Evolutionary conservation across 768 basidiomycete species (phyloP), one percentile per base, ranked within the genome.

Genomic region (Agrocybe pediades): DNA sequence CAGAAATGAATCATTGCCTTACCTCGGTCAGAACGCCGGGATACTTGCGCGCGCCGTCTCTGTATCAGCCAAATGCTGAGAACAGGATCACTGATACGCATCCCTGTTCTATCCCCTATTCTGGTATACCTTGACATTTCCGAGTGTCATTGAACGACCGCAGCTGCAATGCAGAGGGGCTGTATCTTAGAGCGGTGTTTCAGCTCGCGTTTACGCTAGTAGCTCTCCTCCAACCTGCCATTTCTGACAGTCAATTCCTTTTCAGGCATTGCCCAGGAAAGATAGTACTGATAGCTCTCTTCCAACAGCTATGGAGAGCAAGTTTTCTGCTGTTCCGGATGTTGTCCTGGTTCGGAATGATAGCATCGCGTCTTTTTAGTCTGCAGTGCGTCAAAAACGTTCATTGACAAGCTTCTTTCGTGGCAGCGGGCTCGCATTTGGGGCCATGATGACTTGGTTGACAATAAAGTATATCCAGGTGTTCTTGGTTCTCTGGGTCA

Each of bases 311-410:
- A 79, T 52, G 80, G 80, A n/a, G 67, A 65, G 69, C 67, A 0
- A 86, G 86, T 0, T 84, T 87, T 58, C 58, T 86, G 42, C 69
- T 86, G 20, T 87, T 83, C 62, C 88, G 86, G 86, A 84, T 85
- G 82, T 69, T 86, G 55, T 81, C 79, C 51, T 87, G 76, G 74
- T 44, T 73, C 45, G 79, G 74, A 29, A 87, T 87, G 85, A 62
- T 74, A 15, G 74, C 84, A 2, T 69, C 83, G 82, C 77, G 65
- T 24, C 80, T 69, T 20, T 47, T 30, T 20, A 16, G 24, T 55
- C 48, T 33, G 30, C 50, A 40, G 26, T 36, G 15, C 29, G 46
- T 8, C 16, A 47, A 42, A 2, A 24, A 20, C 4, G 44, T 30
- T 3, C 29, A 8, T 21, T 24, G 30, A 42, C 17, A 33, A 39